phyloP scores from a whole-genome alignment of 1,284 basidiomycete species.

The Ganoderma leucocontextum region DNA sequence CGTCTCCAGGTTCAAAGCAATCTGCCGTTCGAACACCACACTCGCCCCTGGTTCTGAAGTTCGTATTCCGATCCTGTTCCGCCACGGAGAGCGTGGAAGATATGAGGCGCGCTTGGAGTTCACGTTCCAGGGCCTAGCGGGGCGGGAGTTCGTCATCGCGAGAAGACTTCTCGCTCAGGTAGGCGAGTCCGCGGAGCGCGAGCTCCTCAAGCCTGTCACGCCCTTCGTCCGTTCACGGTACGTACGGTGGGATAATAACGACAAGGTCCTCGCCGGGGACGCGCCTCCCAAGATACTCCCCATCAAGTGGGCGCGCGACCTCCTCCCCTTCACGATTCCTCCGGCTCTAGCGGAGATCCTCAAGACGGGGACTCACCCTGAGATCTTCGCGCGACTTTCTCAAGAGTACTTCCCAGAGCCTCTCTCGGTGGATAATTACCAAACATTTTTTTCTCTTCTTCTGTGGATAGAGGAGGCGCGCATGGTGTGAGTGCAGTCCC shows the following conservation, averaged over 20 bases:
- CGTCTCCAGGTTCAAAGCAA: conserved; percentile 9
- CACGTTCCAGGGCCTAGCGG: conserved; percentile 20
- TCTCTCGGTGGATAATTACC: conserved; percentile 52
- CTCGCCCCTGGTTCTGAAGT: neutral
- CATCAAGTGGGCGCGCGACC: conserved; percentile 27
- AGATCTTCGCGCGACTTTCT: conserved; percentile 24
- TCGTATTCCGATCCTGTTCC: conserved; percentile 13
- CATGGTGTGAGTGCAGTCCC: conserved; percentile 1
- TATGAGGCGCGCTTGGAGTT: conserved; percentile 36
- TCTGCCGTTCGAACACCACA: neutral
- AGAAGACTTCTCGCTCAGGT: conserved; percentile 38
- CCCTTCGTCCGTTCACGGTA: conserved; percentile 37
- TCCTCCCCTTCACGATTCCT: conserved; percentile 25
- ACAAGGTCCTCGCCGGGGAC: conserved; percentile 13
- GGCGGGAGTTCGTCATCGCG: conserved; percentile 40
- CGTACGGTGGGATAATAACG: conserved; percentile 19
- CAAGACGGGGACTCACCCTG: conserved; percentile 14
- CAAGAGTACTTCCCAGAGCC: conserved; percentile 49
- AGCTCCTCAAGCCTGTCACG: conserved; percentile 36
- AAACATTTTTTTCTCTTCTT: conserved; percentile 56
- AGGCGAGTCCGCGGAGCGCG: conserved; percentile 39
- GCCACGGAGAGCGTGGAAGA: conserved; percentile 20
- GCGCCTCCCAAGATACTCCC: conserved; percentile 18
- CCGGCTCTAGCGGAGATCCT: conserved; percentile 22
- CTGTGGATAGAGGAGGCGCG: conserved; percentile 67